Conservation (phyloP, 768 basidiomycete genomes). For the Collybia sp. region DNA sequence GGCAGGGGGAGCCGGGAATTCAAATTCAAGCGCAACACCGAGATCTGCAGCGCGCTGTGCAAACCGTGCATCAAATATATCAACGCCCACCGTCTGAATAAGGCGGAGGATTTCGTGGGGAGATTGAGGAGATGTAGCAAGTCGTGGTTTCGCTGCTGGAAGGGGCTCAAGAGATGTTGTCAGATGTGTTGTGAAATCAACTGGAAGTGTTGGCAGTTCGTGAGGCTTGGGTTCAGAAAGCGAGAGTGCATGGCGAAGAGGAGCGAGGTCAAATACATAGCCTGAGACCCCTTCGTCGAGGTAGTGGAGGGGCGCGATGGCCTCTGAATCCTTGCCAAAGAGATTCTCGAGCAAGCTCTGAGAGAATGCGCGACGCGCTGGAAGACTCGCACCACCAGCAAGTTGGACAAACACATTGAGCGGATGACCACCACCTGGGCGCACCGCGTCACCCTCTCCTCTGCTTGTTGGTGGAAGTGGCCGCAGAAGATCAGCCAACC, state of each 20-base stretch:
- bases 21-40: conserved; percentile 78
- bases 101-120: conserved; percentile 77
- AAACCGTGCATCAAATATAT: conserved; percentile 75
- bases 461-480: conserved; percentile 6
- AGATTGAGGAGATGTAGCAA: conserved; percentile 48
- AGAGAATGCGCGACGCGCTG: conserved; percentile 65
- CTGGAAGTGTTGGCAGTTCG: conserved; percentile 16
- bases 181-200: conserved; percentile 17
- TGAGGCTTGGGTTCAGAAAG: conserved; percentile 2
- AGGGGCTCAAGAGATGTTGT: conserved; percentile 55
- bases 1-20: conserved; percentile 50
- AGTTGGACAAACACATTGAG: conserved; percentile 66
- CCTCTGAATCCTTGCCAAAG: conserved; percentile 48
- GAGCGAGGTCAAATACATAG: conserved; percentile 66
- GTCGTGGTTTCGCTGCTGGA: conserved; percentile 53
- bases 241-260: conserved; percentile 29
- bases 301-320: conserved; percentile 41
- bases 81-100: conserved; percentile 60
- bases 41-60: conserved; percentile 60
- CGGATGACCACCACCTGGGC: conserved; percentile 8
- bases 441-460: not conserved
- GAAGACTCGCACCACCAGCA: conserved; percentile 49
- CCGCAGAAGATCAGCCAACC: conserved; percentile 55
- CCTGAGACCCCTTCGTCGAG: conserved; percentile 70
- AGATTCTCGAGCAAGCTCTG: conserved; percentile 51